phyloP scores from a whole-genome alignment of 176 grass and related monocot genomes.

The Aegilops umbellulata region DNA sequence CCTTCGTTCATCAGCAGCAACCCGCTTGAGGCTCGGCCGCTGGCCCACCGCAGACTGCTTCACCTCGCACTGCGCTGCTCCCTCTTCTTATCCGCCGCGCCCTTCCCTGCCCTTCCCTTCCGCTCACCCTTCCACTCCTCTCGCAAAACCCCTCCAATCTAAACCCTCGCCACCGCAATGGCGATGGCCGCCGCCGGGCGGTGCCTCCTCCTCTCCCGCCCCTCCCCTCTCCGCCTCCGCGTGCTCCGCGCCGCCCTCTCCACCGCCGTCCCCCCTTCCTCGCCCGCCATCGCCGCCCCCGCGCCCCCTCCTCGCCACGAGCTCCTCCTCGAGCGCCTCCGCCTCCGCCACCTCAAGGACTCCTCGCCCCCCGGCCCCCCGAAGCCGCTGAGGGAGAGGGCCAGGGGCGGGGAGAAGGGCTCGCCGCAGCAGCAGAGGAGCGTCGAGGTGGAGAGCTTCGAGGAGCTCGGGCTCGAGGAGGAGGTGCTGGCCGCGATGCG shows the following conservation, averaged over 20 bases:
- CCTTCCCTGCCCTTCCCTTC: not conserved
- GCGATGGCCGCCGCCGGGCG: conserved; percentile 51
- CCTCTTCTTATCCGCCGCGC: conserved; percentile 32
- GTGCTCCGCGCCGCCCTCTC: conserved; percentile 44
- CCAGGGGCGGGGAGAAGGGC: conserved; percentile 22
- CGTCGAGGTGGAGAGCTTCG: conserved; percentile 46
- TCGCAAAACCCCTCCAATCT: conserved; percentile 8
- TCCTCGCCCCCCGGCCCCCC: not conserved
- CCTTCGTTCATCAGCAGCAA: not conserved
- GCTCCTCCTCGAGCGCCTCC: conserved; percentile 83
- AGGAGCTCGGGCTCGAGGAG: conserved; percentile 64
- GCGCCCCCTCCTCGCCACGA: conserved; percentile 51
- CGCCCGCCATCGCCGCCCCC: conserved; percentile 5
- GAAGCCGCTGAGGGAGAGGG: conserved; percentile 16
- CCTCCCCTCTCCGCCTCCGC: conserved; percentile 37
- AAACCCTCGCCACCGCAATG: conserved; percentile 38
- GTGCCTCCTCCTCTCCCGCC: conserved; percentile 54
- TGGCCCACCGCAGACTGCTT: not conserved
- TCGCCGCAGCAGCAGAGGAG: conserved; percentile 28
- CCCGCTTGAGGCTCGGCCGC: not conserved
- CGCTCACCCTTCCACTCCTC: not conserved
- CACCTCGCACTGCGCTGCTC: not conserved
- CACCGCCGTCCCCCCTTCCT: conserved; percentile 12
- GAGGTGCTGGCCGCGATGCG: conserved; percentile 60
- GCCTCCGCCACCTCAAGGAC: conserved; percentile 81